phyloP scores from a whole-genome alignment of 2,329 filamentous ascomycete genomes.

The Epichloe uncinata region DNA sequence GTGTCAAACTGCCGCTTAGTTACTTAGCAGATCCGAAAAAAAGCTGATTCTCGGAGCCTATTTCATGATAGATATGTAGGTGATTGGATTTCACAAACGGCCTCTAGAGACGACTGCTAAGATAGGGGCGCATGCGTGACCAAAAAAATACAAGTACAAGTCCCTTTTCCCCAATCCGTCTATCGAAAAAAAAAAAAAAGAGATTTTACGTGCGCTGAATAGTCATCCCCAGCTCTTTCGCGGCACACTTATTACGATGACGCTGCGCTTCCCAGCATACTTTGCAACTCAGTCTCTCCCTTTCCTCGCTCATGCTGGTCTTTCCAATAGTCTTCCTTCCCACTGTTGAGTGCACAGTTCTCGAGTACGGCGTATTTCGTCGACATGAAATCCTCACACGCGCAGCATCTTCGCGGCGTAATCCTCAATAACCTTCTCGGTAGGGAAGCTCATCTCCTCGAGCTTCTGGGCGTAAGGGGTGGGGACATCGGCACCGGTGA shows the following conservation, averaged over 20 bases:
- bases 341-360: background rate
- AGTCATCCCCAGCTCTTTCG: conserved; percentile 9
- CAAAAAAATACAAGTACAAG: conserved; percentile 28
- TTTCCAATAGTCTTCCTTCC: background rate
- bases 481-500: conserved; percentile 94
- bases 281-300: background rate
- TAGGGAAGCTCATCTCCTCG: conserved; percentile 92
- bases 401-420: conserved; percentile 83
- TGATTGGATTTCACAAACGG: background rate
- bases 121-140: conserved; percentile 23
- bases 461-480: conserved; percentile 89
- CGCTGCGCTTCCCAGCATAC: conserved; percentile 4
- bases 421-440: conserved; percentile 72
- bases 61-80: background rate
- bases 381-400: conserved; percentile 37
- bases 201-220: conserved; percentile 9
- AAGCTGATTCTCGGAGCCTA: no score
- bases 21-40: no score
- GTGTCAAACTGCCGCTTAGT: no score
- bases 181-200: conserved; percentile 16
- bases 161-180: conserved; percentile 21
- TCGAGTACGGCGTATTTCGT: background rate
- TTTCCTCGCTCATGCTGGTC: background rate
- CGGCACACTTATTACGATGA: conserved; percentile 4
- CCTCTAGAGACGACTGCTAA: conserved; percentile 17